Base-by-base conservation (phyloP, 1,284 basidiomycete species). In the Ganoderma lingzhi region DNA sequence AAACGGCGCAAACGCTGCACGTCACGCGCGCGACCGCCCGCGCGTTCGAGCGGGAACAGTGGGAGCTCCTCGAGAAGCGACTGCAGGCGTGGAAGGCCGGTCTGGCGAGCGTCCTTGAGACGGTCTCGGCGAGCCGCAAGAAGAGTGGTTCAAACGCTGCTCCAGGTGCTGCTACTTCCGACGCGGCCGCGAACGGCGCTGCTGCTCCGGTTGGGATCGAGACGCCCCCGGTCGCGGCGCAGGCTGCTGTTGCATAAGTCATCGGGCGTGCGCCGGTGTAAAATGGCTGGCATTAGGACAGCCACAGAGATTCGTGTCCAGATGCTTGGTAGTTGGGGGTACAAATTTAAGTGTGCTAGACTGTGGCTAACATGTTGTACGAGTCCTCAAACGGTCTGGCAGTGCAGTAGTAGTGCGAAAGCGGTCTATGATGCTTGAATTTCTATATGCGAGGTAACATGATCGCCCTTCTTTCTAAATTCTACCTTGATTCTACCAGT, bases 51-150 rank as follows among this genome's bases (percentile, higher is more conserved):
- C 83, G 84, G 44, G 86, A 87, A 67, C 93, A 97, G 80, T 98
- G 96, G 96, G 87, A 91, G 78, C 84, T 88, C 30, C 86, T 98
- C 56, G 93, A 96, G 81, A 89, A 90, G 79, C 87, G 95, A 44
- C 81, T 98, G 39, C 77, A 89, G 23, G 88, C 91, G 60, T 98
- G 96, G 96, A 95, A 96, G 80, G 79, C 86, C 0, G 89, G 91
- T 30, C 83, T 95, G 55, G 84, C 85, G 14, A 83, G 87, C 67
- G 89, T 95, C 51, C 81, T 93, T 67, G 92, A 92, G 42, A 89
- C 92, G 48, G 87, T 95, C 63, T 85, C 85, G 37, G 83, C 83
- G 41, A 89, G 91, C 28, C 87, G 87, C 76, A 87, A 84, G 79
- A 84, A 85, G 68, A 76, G 76, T 56, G 73, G 68, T 8, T 37